Percentiles rank a stretch among this genome's conserved stretches.
Conservation (phyloP, 768 basidiomycete genomes). For the Tylopilus rubrobrunneus region DNA sequence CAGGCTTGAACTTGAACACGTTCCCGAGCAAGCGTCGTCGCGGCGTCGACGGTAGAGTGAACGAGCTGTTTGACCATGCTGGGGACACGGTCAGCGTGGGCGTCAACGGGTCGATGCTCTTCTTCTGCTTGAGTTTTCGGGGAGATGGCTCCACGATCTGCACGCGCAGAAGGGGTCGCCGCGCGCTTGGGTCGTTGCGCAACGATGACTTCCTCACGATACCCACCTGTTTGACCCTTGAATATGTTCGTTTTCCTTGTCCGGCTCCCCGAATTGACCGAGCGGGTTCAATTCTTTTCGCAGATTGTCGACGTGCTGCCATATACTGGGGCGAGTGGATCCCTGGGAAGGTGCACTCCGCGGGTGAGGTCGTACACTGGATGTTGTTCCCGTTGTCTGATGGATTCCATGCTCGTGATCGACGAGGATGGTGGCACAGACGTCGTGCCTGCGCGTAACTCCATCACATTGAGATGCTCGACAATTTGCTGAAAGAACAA, state of each 20-base stretch:
- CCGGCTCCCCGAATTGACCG: slow-evolving; percentile 24
- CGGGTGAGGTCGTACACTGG: slow-evolving; percentile 1
- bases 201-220: slow-evolving; percentile 44
- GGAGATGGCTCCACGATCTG: slow-evolving; percentile 51
- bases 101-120: slow-evolving; percentile 17
- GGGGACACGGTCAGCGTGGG: slow-evolving; percentile 29
- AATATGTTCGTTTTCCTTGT: slow-evolving; percentile 57
- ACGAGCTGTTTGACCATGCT: slow-evolving; percentile 45
- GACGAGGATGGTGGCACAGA: slow-evolving; percentile 13
- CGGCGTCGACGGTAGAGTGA: slow-evolving; percentile 42
- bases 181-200: slow-evolving; percentile 26
- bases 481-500: slow-evolving; percentile 84
- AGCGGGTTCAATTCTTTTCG: not conserved
- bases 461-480: slow-evolving; percentile 72
- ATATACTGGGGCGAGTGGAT: slow-evolving; percentile 32
- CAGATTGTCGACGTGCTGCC: slow-evolving; percentile 3
- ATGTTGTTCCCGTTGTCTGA: slow-evolving; percentile 11
- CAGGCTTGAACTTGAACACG: slow-evolving; percentile 82
- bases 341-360: slow-evolving; percentile 24
- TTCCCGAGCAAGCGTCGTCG: slow-evolving; percentile 79
- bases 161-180: slow-evolving; percentile 33
- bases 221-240: slow-evolving; percentile 1
- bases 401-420: slow-evolving; percentile 18
- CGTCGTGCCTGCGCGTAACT: slow-evolving; percentile 42
- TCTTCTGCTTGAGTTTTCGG: slow-evolving; percentile 34